Base-by-base conservation (phyloP, 1,139 yeast species). In the Pichia sp. region DNA sequence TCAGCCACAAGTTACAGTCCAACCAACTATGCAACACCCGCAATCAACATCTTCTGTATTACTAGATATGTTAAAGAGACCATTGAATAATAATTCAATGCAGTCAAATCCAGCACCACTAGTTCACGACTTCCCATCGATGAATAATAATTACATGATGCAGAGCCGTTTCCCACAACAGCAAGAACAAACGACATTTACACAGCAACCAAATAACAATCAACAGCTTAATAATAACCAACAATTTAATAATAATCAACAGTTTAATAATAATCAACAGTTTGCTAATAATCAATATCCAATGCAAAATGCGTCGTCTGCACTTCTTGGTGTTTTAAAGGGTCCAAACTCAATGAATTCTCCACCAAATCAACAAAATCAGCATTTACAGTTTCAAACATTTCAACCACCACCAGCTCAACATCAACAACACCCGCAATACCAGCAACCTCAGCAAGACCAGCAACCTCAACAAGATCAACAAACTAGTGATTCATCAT, bases 11-110 rank as follows among this genome's bases (percentile, higher is more conserved):
- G 25, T 22, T 22, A 22, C 25, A 5, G 10, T 38, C 7, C 41
- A 19, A 38, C 16, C 41, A 18, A 10, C 7, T 10, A 29, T 25
- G 5, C 43, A 27, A 14, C 14, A 10, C 1, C 30, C 28, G 6
- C 29, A 18, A 28, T 5, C 16, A 18, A 11, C 51, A 14, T 45
- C 53, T 7, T 42, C 53, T 16, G 49, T 45, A 16, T 43, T 59
- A 46, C 28, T 60, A 36, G 52, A 55, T 29, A 42, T 59, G 5
- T 47, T 60, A 18, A 51, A 58, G 18, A 47, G 44, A 10, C 51
- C 58, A 14, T n/a, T 54, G n/a, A n/a, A 41, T 27, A 39, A 14
- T 39, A 39, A 7, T 25, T 7, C n/a, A 7, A 22, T 14, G 3
- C 42, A 39, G 19, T 14, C 18, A 22, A 39, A 6, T 14, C 42